Evolutionary conservation across 257 asterid species (phyloP).

Genomic region (Craterostigma plantagineum): DNA sequence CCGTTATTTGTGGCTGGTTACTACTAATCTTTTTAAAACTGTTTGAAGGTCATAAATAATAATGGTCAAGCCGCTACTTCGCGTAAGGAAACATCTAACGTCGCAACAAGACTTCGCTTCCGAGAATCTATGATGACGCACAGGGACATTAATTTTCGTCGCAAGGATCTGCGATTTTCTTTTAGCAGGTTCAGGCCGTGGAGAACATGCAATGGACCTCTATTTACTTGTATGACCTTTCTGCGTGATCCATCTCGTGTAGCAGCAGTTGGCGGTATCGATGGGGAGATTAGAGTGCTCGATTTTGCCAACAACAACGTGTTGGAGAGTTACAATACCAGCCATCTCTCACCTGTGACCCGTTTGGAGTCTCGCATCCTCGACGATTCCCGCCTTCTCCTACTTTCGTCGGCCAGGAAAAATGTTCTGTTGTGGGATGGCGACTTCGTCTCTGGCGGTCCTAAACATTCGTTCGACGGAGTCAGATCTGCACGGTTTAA

Average conservation of each 20-base stretch:
- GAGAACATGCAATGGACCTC: constrained; percentile 81
- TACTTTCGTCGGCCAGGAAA: constrained; percentile 63
- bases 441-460: constrained; percentile 58
- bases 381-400: constrained; percentile 47
- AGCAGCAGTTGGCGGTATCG: constrained; percentile 72
- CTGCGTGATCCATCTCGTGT: constrained; percentile 76
- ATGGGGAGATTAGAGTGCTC: constrained; percentile 76
- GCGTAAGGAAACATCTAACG: constrained; percentile 61
- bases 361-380: constrained; percentile 48
- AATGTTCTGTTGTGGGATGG: constrained; percentile 92
- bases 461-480: constrained; percentile 69
- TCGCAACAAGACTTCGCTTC: constrained; percentile 68
- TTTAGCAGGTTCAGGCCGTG: constrained; percentile 94
- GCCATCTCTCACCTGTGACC: constrained; percentile 80
- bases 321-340: constrained; percentile 58
- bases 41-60: no score
- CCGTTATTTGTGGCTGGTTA: neutral
- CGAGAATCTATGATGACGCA: constrained; percentile 70
- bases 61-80: no score
- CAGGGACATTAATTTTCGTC: constrained; percentile 69
- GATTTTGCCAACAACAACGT: constrained; percentile 60
- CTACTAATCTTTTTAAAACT: no score
- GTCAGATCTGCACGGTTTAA: constrained; percentile 79
- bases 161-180: constrained; percentile 86
- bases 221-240: constrained; percentile 62